These are phyloP conservation scores for Oryza glumipatula DNA, from an alignment of 176 grass and related monocot species.

Conservation along the genomic window DNA sequence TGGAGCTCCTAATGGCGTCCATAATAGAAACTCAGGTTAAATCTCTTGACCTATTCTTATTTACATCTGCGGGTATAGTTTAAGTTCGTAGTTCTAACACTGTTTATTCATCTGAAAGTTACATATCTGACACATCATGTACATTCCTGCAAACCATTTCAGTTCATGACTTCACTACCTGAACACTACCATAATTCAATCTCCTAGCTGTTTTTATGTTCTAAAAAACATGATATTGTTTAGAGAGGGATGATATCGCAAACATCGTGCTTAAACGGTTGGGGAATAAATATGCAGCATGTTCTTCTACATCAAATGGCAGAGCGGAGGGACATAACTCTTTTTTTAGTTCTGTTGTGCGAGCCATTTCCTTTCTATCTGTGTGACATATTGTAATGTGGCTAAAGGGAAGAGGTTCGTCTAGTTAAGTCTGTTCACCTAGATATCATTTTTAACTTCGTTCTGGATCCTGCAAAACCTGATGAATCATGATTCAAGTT, in stretches of 20 bases:
- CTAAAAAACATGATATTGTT: not conserved
- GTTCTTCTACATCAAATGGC: not conserved
- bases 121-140: not conserved
- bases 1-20: conserved; percentile 93
- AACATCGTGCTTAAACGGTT: not conserved
- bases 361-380: not conserved
- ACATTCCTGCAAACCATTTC: not conserved
- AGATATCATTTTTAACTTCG: not conserved
- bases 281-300: not conserved
- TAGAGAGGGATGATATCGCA: not conserved
- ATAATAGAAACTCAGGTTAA: conserved; percentile 92
- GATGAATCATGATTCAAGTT: not conserved
- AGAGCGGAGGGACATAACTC: not conserved
- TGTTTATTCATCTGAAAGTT: not conserved
- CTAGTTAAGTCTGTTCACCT: not conserved
- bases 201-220: conserved; percentile 1
- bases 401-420: not conserved
- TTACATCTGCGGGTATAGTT: not conserved
- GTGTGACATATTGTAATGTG: not conserved
- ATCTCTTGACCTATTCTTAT: not conserved
- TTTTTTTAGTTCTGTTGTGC: not conserved
- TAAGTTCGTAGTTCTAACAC: not conserved
- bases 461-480: not conserved
- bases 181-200: not conserved
- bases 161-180: not conserved